Evolutionary conservation across 352 stramenopile genomes (phyloP).

Genomic region (Phytopythium mirpurense): DNA sequence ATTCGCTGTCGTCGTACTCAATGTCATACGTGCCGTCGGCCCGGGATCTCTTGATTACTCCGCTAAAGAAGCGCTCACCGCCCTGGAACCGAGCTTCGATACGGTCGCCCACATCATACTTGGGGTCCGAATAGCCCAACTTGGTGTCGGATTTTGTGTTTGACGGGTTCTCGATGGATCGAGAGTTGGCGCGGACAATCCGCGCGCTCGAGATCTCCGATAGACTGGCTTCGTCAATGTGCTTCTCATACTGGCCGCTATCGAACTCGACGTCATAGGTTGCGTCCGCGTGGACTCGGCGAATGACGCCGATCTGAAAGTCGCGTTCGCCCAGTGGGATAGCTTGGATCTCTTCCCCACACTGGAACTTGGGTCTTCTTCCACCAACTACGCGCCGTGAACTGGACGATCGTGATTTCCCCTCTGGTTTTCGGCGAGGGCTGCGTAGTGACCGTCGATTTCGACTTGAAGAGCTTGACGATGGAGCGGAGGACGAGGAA

Average conservation of each 20-base stretch:
- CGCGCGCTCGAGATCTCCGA: constrained; percentile 31
- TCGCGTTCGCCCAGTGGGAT: constrained; percentile 39
- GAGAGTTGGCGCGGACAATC: constrained; percentile 22
- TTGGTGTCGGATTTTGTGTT: constrained; percentile 8
- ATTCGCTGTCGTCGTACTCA: constrained; percentile 56
- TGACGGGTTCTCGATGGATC: constrained; percentile 10
- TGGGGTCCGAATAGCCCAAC: constrained; percentile 14
- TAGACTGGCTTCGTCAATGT: constrained; percentile 43
- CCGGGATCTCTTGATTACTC: constrained; percentile 35
- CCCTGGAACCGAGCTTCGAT: constrained; percentile 44
- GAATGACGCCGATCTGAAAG: constrained; percentile 48
- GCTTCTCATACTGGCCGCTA: constrained; percentile 45
- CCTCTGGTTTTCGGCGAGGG: constrained; percentile 23
- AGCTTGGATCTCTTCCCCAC: constrained; percentile 59
- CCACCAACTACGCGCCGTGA: constrained; percentile 17
- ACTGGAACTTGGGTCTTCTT: constrained; percentile 31
- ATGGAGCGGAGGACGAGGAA: constrained; percentile 20
- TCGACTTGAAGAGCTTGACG: constrained; percentile 14
- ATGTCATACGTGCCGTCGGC: constrained; percentile 35
- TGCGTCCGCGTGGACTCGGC: constrained; percentile 36
- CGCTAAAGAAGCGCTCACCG: constrained; percentile 31
- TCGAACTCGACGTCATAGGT: constrained; percentile 74
- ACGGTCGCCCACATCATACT: constrained; percentile 33
- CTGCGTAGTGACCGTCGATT: constrained; percentile 22
- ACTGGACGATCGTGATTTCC: constrained; percentile 17